A percentile compares a stretch with the other conserved stretches of the same genome.
phyloP scores from a whole-genome alignment of 1,139 yeast genomes.

The Eremothecium coryli region DNA sequence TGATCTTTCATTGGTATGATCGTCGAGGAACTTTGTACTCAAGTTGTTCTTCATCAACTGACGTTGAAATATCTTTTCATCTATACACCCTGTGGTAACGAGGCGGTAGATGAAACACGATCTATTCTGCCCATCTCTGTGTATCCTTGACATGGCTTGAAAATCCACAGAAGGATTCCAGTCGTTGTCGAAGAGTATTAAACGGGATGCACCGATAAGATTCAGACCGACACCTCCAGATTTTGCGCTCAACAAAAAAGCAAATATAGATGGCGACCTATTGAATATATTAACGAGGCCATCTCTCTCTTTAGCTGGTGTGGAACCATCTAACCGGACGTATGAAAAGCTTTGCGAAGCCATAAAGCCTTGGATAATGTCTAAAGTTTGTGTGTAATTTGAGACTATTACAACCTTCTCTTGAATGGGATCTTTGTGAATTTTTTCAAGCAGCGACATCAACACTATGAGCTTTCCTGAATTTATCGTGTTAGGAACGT shows the following conservation, averaged over 20 bases:
- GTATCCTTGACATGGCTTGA: slow-evolving; percentile 94
- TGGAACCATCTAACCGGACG: slow-evolving; percentile 74
- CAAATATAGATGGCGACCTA: slow-evolving; percentile 40
- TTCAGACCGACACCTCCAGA: slow-evolving; percentile 95
- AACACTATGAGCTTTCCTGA: slow-evolving; percentile 51
- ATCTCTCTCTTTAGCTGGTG: slow-evolving; percentile 58
- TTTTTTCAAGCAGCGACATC: slow-evolving; percentile 45
- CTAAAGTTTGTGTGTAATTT: slow-evolving; percentile 81
- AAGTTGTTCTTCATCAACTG: slow-evolving; percentile 77
- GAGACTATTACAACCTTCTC: slow-evolving; percentile 80
- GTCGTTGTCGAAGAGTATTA: slow-evolving; percentile 78
- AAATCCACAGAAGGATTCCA: slow-evolving; percentile 92
- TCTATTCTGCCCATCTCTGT: slow-evolving; percentile 79
- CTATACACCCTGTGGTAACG: slow-evolving; percentile 82
- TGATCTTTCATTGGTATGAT: slow-evolving; percentile 32
- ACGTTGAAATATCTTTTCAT: slow-evolving; percentile 91
- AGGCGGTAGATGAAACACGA: slow-evolving; percentile 78
- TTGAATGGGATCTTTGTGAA: slow-evolving; percentile 37
- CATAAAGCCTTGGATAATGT: slow-evolving; percentile 55
- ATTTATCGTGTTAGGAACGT: slow-evolving; percentile 30
- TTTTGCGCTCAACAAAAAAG: slow-evolving; percentile 75
- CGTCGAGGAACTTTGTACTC: slow-evolving; percentile 68
- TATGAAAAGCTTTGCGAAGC: slow-evolving; percentile 43
- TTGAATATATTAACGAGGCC: slow-evolving; percentile 65
- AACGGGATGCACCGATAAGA: slow-evolving; percentile 79